Evolutionary conservation across 495 filamentous ascomycete genomes (phyloP), one percentile per base, ranked within the genome.

Genomic region (Podospora australis): DNA sequence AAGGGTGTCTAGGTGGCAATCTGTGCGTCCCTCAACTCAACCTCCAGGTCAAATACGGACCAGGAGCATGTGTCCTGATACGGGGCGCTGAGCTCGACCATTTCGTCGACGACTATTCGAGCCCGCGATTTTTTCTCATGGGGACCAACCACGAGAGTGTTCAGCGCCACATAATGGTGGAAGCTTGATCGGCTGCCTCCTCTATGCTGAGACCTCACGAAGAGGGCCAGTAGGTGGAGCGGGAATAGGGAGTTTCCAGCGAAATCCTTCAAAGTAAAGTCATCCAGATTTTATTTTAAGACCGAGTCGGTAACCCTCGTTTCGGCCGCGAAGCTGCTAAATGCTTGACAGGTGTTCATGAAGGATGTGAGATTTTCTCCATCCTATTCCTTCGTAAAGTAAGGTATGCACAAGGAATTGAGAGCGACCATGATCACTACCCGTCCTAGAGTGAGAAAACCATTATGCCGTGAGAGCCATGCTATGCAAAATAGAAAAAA

Each of bases 131-230:
- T 25, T 45, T 45, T 25, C 4, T 45, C 24, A 45, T 45, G 4
- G 42, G 42, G n/a, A 45, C 42, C 10, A 45, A 34, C 29, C 28
- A 36, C n/a, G 28, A 46, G 6, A 46, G 16, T 24, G 44, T 34
- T 9, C 17, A 30, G 42, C 22, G 42, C 4, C 22, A 45, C 30
- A 25, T 23, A n/a, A 11, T 26, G 21, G 42, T 25, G 42, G 3
- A 45, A 26, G 42, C 21, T 45, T 3, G 42, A 25, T 3, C 28
- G 29, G 14, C 42, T 45, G 6, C 28, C 44, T 17, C n/a, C n/a
- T n/a, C n/a, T n/a, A n/a, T n/a, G n/a, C n/a, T n/a, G n/a, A n/a
- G n/a, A n/a, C n/a, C n/a, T n/a, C n/a, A n/a, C n/a, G n/a, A n/a
- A n/a, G n/a, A n/a, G n/a, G n/a, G n/a, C n/a, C n/a, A n/a, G n/a